Percentiles rank a stretch among this genome's conserved stretches.
These are phyloP conservation scores for bread wheat (Triticum aestivum) DNA, from an alignment of 176 grass and related monocot species.

Conservation along the genomic window DNA sequence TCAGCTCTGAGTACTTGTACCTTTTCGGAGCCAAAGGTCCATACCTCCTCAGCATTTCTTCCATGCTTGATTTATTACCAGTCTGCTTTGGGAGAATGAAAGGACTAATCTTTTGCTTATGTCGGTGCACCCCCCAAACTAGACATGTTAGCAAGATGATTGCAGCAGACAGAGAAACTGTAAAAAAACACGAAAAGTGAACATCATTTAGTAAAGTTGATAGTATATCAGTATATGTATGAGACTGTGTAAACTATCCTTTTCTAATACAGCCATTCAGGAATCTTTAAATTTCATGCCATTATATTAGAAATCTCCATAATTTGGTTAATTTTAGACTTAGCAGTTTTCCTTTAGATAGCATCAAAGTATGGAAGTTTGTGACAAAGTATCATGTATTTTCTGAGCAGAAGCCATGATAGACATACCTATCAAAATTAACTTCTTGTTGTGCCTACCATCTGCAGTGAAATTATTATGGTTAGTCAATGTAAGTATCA, in stretches of 20 bases:
- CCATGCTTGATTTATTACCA: constrained; percentile 12
- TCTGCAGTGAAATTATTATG: constrained; percentile 14
- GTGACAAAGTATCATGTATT: not conserved
- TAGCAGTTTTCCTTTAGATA: not conserved
- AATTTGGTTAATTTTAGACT: not conserved
- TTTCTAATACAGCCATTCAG: not conserved
- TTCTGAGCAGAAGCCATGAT: not conserved
- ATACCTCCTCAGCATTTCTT: constrained; percentile 37
- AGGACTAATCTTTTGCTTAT: not conserved
- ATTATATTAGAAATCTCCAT: not conserved
- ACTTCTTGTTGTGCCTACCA: not conserved
- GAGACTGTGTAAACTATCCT: not conserved
- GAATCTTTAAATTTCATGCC: not conserved
- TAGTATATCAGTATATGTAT: not conserved
- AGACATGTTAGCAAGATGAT: not conserved
- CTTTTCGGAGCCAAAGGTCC: constrained; percentile 40
- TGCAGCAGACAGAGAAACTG: constrained; percentile 21
- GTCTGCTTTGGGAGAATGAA: not conserved
- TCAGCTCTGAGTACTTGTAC: constrained; percentile 49
- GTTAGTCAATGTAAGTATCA: not conserved
- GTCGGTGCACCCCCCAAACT: constrained; percentile 6
- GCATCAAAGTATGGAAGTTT: too few species aligned
- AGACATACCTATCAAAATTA: constrained; percentile 31
- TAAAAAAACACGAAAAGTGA: not conserved
- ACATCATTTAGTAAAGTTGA: not conserved